phyloP scores from a whole-genome alignment of 2,329 filamentous ascomycete genomes.

The Colletotrichum salicis region DNA sequence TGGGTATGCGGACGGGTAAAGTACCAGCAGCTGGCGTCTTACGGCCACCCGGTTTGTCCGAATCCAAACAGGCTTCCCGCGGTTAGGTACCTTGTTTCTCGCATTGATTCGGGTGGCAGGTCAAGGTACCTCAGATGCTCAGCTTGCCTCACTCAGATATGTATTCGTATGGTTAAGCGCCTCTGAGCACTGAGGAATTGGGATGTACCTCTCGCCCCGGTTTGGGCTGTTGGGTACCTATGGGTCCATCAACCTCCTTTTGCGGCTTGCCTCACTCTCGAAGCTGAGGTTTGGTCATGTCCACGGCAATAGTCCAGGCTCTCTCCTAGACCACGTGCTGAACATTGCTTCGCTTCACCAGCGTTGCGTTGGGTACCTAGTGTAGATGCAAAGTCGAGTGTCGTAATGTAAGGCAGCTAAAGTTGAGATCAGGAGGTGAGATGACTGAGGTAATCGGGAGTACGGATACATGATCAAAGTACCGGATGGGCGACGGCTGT shows the following conservation, averaged over 20 bases:
- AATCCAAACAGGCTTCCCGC: slow-evolving; percentile 21
- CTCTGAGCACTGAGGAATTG: background rate
- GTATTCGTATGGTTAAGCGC: too few relatives aligned
- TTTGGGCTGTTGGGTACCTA: slow-evolving; percentile 5
- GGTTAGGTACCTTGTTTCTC: background rate
- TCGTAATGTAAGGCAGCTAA: background rate
- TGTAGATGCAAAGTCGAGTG: background rate
- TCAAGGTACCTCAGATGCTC: background rate
- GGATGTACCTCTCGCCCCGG: background rate
- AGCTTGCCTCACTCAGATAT: background rate
- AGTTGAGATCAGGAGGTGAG: background rate
- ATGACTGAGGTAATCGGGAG: background rate
- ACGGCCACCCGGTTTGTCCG: background rate
- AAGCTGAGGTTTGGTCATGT: too few relatives aligned
- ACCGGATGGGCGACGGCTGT: slow-evolving; percentile 10
- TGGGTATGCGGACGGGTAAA: background rate
- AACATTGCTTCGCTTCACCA: background rate
- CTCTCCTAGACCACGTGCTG: slow-evolving; percentile 5
- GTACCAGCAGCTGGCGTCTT: too few relatives aligned
- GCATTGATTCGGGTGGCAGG: slow-evolving; percentile 18
- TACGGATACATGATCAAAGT: too few relatives aligned
- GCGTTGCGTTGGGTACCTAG: background rate
- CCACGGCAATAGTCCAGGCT: slow-evolving; percentile 7
- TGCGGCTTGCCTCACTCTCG: background rate
- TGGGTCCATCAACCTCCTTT: background rate